Percentiles rank a stretch among this genome's conserved stretches.
Evolutionary conservation across 176 grass and related monocot genomes (phyloP).

Genomic region (sorghum (Sorghum bicolor)): DNA sequence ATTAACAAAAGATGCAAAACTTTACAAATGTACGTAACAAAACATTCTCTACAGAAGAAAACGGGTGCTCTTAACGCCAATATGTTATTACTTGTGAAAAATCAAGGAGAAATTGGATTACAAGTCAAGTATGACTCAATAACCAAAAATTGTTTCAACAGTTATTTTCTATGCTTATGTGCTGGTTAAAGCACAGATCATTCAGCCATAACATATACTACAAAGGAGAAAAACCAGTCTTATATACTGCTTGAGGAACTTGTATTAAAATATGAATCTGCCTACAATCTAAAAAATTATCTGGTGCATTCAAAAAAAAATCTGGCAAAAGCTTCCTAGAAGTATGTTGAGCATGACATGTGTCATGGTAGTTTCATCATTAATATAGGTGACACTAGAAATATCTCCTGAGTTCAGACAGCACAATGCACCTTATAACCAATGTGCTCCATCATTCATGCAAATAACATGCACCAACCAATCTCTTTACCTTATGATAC

Average conservation of each 20-base stretch:
- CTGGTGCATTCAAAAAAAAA: too few species aligned
- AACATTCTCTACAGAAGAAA: not conserved
- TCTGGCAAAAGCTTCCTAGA: not conserved
- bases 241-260: not conserved
- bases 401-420: conserved; percentile 1
- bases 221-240: not conserved
- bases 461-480: conserved; percentile 2
- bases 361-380: not conserved
- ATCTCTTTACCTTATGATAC: not conserved
- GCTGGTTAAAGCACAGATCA: not conserved
- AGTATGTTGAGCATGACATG: not conserved
- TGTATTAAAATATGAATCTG: not conserved
- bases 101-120: not conserved
- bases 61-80: not conserved
- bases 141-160: not conserved
- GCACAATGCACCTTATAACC: not conserved
- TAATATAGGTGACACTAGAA: not conserved
- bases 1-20: conserved; percentile 1
- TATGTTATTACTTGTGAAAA: not conserved
- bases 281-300: not conserved
- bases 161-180: not conserved
- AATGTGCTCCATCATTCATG: conserved; percentile 22
- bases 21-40: not conserved
- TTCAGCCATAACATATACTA: not conserved
- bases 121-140: not conserved